phyloP scores from a whole-genome alignment of 2,329 filamentous ascomycete genomes.

The Pestalotiopsis sp. region DNA sequence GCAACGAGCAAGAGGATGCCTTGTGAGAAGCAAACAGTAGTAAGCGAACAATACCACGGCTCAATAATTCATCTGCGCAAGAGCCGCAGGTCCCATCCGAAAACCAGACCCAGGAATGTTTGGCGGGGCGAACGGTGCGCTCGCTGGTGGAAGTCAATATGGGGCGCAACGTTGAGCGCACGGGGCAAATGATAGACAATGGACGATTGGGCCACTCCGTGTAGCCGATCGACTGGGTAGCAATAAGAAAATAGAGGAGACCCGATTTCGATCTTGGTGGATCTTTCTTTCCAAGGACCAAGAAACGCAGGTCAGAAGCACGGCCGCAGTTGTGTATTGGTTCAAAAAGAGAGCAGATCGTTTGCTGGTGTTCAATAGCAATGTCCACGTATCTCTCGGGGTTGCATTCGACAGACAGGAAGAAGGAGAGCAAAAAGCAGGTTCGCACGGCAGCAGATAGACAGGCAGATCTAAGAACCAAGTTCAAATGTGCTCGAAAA shows the following conservation, averaged over 20 bases:
- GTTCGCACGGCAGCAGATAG: background rate
- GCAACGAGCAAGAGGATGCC: background rate
- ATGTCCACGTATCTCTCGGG: background rate
- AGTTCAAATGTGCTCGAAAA: background rate
- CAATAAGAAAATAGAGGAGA: background rate
- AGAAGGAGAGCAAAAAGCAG: background rate
- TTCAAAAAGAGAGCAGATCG: background rate
- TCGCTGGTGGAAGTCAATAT: background rate
- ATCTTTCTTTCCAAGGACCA: background rate
- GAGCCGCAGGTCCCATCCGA: background rate
- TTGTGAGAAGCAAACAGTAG: background rate
- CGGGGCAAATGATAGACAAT: slow-evolving; percentile 1
- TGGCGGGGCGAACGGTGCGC: slow-evolving; percentile 9
- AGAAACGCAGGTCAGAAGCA: background rate
- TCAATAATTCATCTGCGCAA: slow-evolving; percentile 1
- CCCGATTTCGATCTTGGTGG: background rate
- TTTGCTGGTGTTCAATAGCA: background rate
- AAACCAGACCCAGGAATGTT: background rate
- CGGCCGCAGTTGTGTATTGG: background rate
- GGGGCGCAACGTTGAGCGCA: background rate
- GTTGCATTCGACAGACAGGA: background rate
- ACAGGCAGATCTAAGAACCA: background rate
- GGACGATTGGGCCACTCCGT: background rate
- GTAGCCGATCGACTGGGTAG: background rate
- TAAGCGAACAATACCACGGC: background rate